A percentile compares a stretch with the other conserved stretches of the same genome.
phyloP scores from a whole-genome alignment of 805 yeast genomes.

The Candida vaughaniae region DNA sequence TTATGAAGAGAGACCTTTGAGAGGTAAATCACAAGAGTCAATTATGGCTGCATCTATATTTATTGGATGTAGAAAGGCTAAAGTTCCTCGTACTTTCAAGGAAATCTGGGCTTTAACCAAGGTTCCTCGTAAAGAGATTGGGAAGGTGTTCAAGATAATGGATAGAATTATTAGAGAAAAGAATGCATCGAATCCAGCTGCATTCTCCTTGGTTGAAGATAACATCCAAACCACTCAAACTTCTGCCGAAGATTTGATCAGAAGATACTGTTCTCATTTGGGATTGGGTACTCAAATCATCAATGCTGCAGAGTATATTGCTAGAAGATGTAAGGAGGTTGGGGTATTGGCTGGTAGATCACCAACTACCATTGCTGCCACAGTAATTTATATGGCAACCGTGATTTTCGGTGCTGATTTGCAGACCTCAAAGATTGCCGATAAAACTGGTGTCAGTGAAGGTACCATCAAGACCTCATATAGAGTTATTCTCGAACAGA shows the following conservation, averaged over 20 bases:
- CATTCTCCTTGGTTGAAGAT: constrained; percentile 42
- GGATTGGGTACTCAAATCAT: constrained; percentile 84
- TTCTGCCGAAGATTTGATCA: constrained; percentile 89
- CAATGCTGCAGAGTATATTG: constrained; percentile 90
- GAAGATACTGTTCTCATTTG: constrained; percentile 93
- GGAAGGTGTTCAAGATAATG: constrained; percentile 84
- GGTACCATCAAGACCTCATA: constrained; percentile 95
- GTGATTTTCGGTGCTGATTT: constrained; percentile 79
- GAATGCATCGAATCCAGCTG: constrained; percentile 50
- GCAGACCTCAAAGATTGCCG: constrained; percentile 79
- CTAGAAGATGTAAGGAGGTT: constrained; percentile 82
- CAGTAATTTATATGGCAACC: constrained; percentile 92
- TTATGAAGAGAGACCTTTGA: constrained; percentile 78
- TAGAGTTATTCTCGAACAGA: constrained; percentile 74
- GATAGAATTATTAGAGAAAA: constrained; percentile 55
- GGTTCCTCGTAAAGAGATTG: constrained; percentile 93
- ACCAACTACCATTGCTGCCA: constrained; percentile 96
- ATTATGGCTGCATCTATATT: constrained; percentile 96
- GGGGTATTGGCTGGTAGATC: constrained; percentile 96
- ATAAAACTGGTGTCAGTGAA: constrained; percentile 92
- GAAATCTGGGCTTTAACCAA: constrained; percentile 94
- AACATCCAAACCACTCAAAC: constrained; percentile 75
- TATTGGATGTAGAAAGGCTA: constrained; percentile 91
- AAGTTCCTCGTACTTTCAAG: constrained; percentile 90
- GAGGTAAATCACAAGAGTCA: constrained; percentile 89